These are phyloP conservation scores for Phytophthora pini DNA, from an alignment of 352 stramenopile genomes.

Conservation along the genomic window DNA sequence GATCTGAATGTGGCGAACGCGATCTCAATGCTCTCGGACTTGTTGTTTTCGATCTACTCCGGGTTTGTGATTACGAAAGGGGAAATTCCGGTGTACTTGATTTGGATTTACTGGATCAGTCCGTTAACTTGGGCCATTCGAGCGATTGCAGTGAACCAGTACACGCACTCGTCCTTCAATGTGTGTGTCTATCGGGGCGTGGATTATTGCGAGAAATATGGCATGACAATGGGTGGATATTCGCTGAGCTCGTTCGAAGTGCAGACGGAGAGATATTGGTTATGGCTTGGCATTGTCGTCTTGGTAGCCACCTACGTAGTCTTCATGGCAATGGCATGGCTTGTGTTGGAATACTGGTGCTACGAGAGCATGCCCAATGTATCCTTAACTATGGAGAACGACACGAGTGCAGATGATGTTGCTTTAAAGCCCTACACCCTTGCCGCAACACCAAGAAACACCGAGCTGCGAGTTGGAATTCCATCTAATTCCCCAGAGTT, in stretches of 20 bases:
- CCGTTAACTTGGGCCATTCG: conserved; percentile 72
- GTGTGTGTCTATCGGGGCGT: conserved; percentile 48
- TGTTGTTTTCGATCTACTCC: conserved; percentile 72
- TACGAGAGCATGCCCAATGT: conserved; percentile 30
- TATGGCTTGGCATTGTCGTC: conserved; percentile 54
- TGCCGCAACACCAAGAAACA: not conserved
- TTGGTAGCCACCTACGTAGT: conserved; percentile 28
- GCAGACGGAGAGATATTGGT: conserved; percentile 46
- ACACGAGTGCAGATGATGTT: not conserved
- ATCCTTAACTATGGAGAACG: not conserved
- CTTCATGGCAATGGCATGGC: conserved; percentile 25
- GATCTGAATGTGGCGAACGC: conserved; percentile 60
- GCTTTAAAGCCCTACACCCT: not conserved
- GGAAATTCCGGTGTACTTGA: conserved; percentile 61
- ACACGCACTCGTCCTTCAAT: conserved; percentile 41
- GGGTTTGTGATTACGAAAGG: conserved; percentile 64
- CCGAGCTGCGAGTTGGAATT: not conserved
- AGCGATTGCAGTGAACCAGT: conserved; percentile 64
- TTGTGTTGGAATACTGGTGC: conserved; percentile 52
- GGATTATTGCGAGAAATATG: conserved; percentile 53
- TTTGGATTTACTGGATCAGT: conserved; percentile 83
- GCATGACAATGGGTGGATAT: conserved; percentile 44
- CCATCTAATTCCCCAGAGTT: not conserved
- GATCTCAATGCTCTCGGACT: conserved; percentile 50
- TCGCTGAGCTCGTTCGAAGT: conserved; percentile 58